Conservation (phyloP, 495 filamentous ascomycete species). For the Hypoxylon intermedium region DNA sequence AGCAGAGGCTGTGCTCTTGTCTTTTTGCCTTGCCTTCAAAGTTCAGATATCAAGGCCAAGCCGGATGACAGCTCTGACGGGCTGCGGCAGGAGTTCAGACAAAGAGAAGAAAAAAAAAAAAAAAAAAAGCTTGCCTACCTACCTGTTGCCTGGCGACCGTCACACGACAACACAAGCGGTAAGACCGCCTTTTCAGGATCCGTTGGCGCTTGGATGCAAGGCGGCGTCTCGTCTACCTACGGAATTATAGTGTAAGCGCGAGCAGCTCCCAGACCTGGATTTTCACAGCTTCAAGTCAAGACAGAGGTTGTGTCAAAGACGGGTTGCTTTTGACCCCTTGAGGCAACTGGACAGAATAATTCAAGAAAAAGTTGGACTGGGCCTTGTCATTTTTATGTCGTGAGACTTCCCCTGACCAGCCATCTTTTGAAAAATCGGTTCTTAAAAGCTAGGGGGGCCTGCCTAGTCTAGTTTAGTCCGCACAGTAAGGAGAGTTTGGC, state of each 20-base stretch:
- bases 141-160: slow-evolving; percentile 5
- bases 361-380: slow-evolving; percentile 2
- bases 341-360: slow-evolving; percentile 1
- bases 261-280: slow-evolving; percentile 25
- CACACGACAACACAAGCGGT: slow-evolving; percentile 1
- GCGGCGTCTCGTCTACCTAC: slow-evolving; percentile 23
- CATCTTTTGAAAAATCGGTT: not conserved
- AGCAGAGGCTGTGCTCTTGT: no score
- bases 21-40: not conserved
- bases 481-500: slow-evolving; percentile 4
- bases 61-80: slow-evolving; percentile 5
- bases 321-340: not conserved
- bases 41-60: slow-evolving; percentile 6
- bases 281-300: slow-evolving; percentile 25
- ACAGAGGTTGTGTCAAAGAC: slow-evolving; percentile 31
- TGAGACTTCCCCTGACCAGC: slow-evolving; percentile 1
- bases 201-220: slow-evolving; percentile 23
- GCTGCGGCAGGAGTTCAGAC: slow-evolving; percentile 17
- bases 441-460: slow-evolving; percentile 5
- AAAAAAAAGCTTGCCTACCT: slow-evolving; percentile 1
- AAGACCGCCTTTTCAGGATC: not conserved
- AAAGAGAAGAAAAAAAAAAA: not conserved
- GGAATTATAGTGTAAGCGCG: slow-evolving; percentile 24
- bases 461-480: slow-evolving; percentile 8
- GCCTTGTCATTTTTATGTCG: slow-evolving; percentile 17